These are phyloP conservation scores for Scedosporium aurantiacum DNA, from an alignment of 2,329 filamentous ascomycete genomes.

Conservation along the genomic window DNA sequence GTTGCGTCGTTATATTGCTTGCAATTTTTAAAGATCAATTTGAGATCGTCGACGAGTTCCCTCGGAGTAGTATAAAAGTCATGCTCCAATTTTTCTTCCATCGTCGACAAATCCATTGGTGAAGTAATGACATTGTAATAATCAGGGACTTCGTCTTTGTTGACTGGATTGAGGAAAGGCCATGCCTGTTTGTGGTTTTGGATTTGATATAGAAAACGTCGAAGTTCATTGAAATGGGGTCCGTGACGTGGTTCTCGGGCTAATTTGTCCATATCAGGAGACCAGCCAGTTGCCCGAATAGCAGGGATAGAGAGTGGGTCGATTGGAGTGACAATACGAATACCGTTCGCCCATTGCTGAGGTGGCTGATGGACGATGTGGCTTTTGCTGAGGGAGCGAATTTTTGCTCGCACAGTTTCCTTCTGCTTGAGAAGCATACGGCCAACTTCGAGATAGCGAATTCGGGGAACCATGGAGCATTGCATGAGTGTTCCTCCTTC, in stretches of 20 bases:
- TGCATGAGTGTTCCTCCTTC: conserved; percentile 99
- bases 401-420: conserved; percentile 89
- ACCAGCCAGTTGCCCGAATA: conserved; percentile 90
- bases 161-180: conserved; percentile 92
- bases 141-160: conserved; percentile 88
- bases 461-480: conserved; percentile 90
- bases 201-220: conserved; percentile 86
- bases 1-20: conserved; percentile 93
- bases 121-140: conserved; percentile 98
- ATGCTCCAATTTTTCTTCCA: conserved; percentile 90
- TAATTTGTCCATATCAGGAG: conserved; percentile 93
- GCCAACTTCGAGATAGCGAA: conserved; percentile 85
- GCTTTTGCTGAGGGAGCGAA: conserved; percentile 78
- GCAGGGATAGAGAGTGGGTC: conserved; percentile 82
- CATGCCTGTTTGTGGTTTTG: conserved; percentile 89
- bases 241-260: conserved; percentile 90
- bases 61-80: conserved; percentile 86
- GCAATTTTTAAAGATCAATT: conserved; percentile 88
- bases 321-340: conserved; percentile 48
- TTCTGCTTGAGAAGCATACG: conserved; percentile 97
- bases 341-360: conserved; percentile 69
- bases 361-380: conserved; percentile 82
- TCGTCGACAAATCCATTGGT: conserved; percentile 91
- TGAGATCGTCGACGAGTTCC: conserved; percentile 82
- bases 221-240: conserved; percentile 87